Evolutionary conservation across 805 yeast genomes (phyloP).

Genomic region (Tetrapisispora fleetii): DNA sequence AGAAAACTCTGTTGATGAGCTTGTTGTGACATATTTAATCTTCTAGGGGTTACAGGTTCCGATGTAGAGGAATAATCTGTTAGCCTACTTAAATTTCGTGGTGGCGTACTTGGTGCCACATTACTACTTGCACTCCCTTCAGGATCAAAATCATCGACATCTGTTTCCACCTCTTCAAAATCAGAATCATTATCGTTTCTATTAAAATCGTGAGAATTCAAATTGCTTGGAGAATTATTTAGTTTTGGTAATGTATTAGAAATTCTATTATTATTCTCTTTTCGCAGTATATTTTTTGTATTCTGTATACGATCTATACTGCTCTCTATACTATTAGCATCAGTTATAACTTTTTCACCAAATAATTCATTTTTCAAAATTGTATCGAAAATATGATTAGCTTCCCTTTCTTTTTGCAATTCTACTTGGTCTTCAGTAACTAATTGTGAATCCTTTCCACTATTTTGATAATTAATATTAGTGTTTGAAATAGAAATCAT

Average conservation of each 20-base stretch:
- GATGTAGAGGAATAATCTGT: conserved; percentile 10
- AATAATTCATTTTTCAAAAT: conserved; percentile 83
- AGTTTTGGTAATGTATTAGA: not conserved
- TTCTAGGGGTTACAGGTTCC: conserved; percentile 31
- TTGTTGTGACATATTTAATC: conserved; percentile 12
- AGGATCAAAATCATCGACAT: conserved; percentile 3
- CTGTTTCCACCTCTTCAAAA: conserved; percentile 3
- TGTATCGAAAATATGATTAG: conserved; percentile 77
- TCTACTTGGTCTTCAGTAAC: conserved; percentile 48
- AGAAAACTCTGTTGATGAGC: conserved; percentile 18
- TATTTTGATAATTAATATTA: not conserved
- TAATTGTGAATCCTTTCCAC: conserved; percentile 1
- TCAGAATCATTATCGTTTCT: not conserved
- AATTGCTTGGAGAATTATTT: not conserved
- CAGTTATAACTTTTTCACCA: conserved; percentile 68
- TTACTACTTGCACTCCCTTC: conserved; percentile 5
- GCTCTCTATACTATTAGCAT: conserved; percentile 24
- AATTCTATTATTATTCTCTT: not conserved
- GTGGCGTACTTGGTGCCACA: conserved; percentile 4
- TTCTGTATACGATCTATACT: conserved; percentile 25
- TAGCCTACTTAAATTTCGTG: conserved; percentile 5
- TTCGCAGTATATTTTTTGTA: conserved; percentile 15
- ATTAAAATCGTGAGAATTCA: not conserved
- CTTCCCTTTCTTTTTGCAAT: conserved; percentile 63
- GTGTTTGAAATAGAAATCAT: conserved; percentile 44